These are phyloP conservation scores for Zygoascus hellenicus DNA, from an alignment of 1,139 yeast species.

Conservation along the genomic window DNA sequence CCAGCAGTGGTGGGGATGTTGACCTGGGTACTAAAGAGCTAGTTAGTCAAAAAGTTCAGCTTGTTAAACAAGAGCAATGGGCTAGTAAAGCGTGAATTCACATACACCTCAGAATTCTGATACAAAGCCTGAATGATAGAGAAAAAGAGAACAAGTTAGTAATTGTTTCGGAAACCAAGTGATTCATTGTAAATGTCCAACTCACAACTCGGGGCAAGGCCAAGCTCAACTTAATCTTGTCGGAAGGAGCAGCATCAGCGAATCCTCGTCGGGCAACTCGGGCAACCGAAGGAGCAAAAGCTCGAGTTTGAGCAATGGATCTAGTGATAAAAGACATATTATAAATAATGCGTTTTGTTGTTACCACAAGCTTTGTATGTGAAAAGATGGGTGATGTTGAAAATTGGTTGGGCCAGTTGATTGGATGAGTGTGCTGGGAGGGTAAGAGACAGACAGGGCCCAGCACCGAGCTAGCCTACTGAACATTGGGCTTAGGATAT, in stretches of 20 bases:
- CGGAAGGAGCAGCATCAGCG: conserved; percentile 82
- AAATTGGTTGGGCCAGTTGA: conserved; percentile 1
- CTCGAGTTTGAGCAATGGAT: conserved; percentile 24
- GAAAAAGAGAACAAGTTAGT: not conserved
- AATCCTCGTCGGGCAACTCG: conserved; percentile 69
- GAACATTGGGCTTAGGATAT: not conserved
- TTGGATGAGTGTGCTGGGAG: conserved; percentile 4
- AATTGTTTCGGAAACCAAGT: not conserved
- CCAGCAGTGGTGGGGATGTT: conserved; percentile 96
- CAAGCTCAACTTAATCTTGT: conserved; percentile 79
- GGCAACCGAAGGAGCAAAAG: conserved; percentile 52
- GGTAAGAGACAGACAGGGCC: not conserved
- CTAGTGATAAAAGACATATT: conserved; percentile 21
- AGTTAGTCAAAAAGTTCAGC: conserved; percentile 8
- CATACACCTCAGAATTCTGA: conserved; percentile 43
- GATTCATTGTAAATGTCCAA: not conserved
- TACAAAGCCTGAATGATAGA: conserved; percentile 33
- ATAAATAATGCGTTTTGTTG: too few relatives aligned
- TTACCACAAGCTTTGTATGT: not conserved
- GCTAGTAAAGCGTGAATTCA: not conserved
- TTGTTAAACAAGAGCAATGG: not conserved
- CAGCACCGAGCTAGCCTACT: too few relatives aligned
- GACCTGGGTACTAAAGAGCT: conserved; percentile 67
- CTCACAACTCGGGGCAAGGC: conserved; percentile 46
- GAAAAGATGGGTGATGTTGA: conserved; percentile 1